These are phyloP conservation scores for Salvia sclarea DNA, from an alignment of 305 asterid species.

Conservation along the genomic window DNA sequence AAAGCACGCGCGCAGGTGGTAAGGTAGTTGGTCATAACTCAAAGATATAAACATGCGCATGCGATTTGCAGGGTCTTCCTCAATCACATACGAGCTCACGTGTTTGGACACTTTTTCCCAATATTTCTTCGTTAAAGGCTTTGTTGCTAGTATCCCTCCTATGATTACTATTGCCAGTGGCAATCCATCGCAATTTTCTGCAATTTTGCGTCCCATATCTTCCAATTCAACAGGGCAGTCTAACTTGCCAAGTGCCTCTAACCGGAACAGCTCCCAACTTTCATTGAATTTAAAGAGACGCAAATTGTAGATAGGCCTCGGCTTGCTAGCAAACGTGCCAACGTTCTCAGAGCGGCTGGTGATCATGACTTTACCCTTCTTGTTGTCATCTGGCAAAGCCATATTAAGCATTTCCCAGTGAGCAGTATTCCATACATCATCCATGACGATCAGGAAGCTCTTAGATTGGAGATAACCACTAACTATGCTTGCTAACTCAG, in stretches of 20 bases:
- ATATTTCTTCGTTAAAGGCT: too few relatives aligned
- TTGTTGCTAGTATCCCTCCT: conserved; percentile 43
- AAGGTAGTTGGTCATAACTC: background rate
- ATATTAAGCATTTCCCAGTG: conserved; percentile 29
- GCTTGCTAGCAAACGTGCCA: conserved; percentile 20
- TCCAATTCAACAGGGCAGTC: conserved; percentile 30
- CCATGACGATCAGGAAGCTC: conserved; percentile 37
- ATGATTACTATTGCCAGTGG: conserved; percentile 41
- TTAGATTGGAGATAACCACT: background rate
- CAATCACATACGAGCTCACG: background rate
- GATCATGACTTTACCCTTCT: conserved; percentile 33
- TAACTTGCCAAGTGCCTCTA: conserved; percentile 28
- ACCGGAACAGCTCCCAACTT: conserved; percentile 36
- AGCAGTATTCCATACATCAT: conserved; percentile 30
- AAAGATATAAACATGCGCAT: background rate
- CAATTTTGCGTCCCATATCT: conserved; percentile 20
- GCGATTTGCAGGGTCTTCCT: background rate
- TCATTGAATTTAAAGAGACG: conserved; percentile 22
- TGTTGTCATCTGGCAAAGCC: conserved; percentile 26
- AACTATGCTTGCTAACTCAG: background rate
- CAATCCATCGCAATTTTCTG: conserved; percentile 28
- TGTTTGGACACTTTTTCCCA: background rate
- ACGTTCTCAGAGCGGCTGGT: conserved; percentile 33
- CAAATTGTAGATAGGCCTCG: conserved; percentile 8
- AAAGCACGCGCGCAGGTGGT: background rate